Evolutionary conservation across 495 filamentous ascomycete species (phyloP), one percentile per base, ranked within the genome.

Genomic region (Rusavskia elegans): DNA sequence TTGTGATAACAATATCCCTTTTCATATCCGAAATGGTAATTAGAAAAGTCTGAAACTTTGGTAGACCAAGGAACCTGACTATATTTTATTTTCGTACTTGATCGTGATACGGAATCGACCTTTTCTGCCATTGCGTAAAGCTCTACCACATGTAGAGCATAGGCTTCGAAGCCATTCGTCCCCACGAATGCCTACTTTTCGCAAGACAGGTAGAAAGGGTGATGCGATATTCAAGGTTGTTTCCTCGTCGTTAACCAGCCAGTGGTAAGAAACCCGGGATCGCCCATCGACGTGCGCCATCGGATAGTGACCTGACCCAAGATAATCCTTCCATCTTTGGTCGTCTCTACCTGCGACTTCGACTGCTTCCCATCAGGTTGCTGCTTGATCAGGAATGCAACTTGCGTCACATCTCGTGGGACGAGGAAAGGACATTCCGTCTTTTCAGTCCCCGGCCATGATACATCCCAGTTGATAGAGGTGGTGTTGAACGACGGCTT

Each of bases 261-360:
- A 17, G 92, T 98, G 35, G 78, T 84, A 59, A 98, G 71, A 59
- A 81, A 85, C 5, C 92, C 92, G 56, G 79, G 76, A 68, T 93
- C 89, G 3, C 92, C 92, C 84, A 95, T 89, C 52, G 83, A 76
- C 49, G 82, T 82, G 53, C 88, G 72, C 92, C 92, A 98, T 55
- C 85, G 81, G 41, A 98, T 81, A 37, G 78, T 81, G 57, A 98
- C 67, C 50, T 92, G 82, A 29, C 92, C 92, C 55, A 98, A 73
- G 6, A 79, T 71, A 20, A 82, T 66, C 57, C 77, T 73, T 23
- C 77, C 81, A 57, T 82, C 78, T 42, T 71, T 74, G 55, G 73
- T 73, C 38, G 71, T 50, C 52, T 78, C 75, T n/a, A 69, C 62
- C 7, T 66, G 70, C 9, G 68, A 72, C 25, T 71, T 67, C 53